Conservation (phyloP, 2,329 filamentous ascomycete genomes). For the Xenosphaeropsis pyriputrescens region DNA sequence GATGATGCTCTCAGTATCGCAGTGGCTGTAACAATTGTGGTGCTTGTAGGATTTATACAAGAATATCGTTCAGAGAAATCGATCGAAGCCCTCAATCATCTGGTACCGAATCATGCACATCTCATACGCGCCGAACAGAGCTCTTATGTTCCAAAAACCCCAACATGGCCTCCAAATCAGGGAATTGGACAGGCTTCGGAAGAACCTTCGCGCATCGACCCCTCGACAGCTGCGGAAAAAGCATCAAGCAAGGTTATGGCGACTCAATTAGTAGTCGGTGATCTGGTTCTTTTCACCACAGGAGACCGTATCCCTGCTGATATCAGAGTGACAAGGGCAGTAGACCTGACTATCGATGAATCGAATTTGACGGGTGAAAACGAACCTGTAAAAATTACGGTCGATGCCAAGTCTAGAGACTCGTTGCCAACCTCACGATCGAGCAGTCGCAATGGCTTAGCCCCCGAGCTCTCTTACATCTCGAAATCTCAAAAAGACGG, state of each 20-base stretch:
- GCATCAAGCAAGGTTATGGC: constrained; percentile 78
- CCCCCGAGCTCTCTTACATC: constrained; percentile 39
- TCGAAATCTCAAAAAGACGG: constrained; percentile 53
- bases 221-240: constrained; percentile 44
- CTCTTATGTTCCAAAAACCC: constrained; percentile 14
- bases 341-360: constrained; percentile 86
- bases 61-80: constrained; percentile 98
- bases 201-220: constrained; percentile 25
- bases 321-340: constrained; percentile 80
- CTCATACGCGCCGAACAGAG: constrained; percentile 48
- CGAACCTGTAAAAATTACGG: constrained; percentile 70
- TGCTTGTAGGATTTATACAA: constrained; percentile 90
- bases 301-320: constrained; percentile 95
- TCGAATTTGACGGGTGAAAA: constrained; percentile 97
- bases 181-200: constrained; percentile 13
- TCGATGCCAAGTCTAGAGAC: constrained; percentile 37
- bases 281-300: constrained; percentile 86
- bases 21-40: constrained; percentile 90
- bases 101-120: constrained; percentile 92
- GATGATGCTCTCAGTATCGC: constrained; percentile 95
- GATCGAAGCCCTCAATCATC: constrained; percentile 80
- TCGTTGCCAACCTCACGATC: constrained; percentile 18
- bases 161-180: constrained; percentile 30
- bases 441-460: constrained; percentile 10
- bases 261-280: constrained; percentile 75